Conservation (phyloP, 257 asterid genomes). For the Haberlea rhodopensis region DNA sequence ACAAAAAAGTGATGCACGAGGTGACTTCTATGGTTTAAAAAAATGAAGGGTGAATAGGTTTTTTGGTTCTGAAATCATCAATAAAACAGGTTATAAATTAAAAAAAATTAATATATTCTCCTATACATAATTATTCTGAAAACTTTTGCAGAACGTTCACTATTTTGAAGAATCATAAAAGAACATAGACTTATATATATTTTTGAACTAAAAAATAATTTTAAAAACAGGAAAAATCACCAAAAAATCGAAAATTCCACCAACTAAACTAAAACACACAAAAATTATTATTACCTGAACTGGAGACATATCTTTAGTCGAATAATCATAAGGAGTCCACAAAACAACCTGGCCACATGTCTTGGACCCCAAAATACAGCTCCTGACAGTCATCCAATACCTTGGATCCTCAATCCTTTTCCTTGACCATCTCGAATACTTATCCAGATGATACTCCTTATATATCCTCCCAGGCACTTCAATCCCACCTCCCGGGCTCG, state of each 20-base stretch:
- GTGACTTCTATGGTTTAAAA: too few species aligned
- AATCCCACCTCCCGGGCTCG: conserved; percentile 67
- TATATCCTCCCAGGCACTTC: conserved; percentile 62
- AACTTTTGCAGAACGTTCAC: too few species aligned
- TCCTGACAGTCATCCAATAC: conserved; percentile 63
- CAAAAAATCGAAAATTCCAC: too few species aligned
- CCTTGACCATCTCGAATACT: conserved; percentile 78
- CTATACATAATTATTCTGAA: too few species aligned
- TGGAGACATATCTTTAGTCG: conserved; percentile 69
- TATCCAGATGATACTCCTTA: conserved; percentile 56
- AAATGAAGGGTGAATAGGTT: too few species aligned
- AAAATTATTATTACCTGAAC: conserved; percentile 51
- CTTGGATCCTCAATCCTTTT: conserved; percentile 55
- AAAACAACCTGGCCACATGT: conserved; percentile 58
- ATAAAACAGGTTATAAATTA: too few species aligned
- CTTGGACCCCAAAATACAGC: conserved; percentile 74
- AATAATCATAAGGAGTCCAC: conserved; percentile 84
- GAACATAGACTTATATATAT: neutral
- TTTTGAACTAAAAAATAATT: neutral
- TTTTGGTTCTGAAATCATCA: too few species aligned
- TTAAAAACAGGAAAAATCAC: too few species aligned
- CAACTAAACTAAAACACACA: too few species aligned
- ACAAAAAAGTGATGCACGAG: too few species aligned
- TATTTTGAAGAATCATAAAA: too few species aligned
- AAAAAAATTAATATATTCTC: too few species aligned